Evolutionary conservation across 2,329 filamentous ascomycete species (phyloP).

Genomic region (Epichloe bromicola): DNA sequence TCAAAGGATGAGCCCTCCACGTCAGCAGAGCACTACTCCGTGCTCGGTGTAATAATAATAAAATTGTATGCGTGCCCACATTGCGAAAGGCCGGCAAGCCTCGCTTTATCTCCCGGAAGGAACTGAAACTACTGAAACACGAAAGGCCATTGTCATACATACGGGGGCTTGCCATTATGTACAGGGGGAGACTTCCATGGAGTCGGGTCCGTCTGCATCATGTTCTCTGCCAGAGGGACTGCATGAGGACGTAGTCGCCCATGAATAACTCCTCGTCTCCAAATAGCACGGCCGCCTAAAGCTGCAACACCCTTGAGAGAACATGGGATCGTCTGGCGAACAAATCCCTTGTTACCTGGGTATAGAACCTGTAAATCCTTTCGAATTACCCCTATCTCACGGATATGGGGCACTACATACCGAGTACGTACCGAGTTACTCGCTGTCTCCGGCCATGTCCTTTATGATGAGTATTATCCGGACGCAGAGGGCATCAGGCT

Average conservation of each 20-base stretch:
- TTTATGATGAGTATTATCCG: too few relatives aligned
- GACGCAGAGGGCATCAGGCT: background rate
- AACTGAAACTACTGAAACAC: constrained; percentile 1
- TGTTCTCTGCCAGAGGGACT: background rate
- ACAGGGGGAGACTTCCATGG: background rate
- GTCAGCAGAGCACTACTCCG: background rate
- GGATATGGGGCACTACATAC: background rate
- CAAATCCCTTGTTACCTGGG: background rate
- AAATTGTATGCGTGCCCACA: background rate
- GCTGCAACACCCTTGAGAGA: background rate
- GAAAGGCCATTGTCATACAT: background rate
- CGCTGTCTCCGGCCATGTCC: background rate
- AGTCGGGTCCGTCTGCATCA: background rate
- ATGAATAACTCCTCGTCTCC: background rate
- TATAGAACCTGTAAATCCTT: too few relatives aligned
- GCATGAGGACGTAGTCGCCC: background rate
- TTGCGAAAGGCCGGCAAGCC: background rate
- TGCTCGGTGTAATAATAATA: background rate
- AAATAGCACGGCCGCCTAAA: background rate
- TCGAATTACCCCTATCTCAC: too few relatives aligned
- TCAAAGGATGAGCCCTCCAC: background rate
- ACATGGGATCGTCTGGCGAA: background rate
- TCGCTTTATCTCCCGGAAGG: constrained; percentile 1
- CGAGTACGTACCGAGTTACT: too few relatives aligned
- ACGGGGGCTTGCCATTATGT: background rate